Conservation (phyloP, 306 rosid species). For the Adenanthera pavonina region DNA sequence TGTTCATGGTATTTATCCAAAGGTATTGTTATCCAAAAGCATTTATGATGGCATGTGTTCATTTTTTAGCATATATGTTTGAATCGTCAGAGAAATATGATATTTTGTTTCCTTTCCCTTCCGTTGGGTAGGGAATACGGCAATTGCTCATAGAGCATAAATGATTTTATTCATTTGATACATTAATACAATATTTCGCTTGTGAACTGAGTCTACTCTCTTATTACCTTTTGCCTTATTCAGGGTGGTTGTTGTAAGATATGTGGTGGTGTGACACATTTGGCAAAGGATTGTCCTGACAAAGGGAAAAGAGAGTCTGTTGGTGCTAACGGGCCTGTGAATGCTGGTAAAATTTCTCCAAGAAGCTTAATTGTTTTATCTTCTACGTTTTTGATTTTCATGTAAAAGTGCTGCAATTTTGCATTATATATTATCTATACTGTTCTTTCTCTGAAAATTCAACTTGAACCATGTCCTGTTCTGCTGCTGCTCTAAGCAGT, state of each 20-base stretch:
- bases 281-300: conserved; percentile 91
- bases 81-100: background rate
- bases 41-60: background rate
- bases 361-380: background rate
- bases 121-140: background rate
- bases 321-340: conserved; percentile 33
- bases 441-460: conserved; percentile 9
- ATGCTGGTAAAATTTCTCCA: conserved; percentile 47
- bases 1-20: conserved; percentile 90
- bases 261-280: conserved; percentile 92
- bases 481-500: conserved; percentile 21
- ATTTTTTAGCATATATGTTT: background rate
- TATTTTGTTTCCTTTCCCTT: background rate
- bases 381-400: conserved; percentile 20
- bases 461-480: background rate
- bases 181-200: background rate
- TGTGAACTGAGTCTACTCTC: conserved; percentile 29
- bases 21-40: conserved; percentile 54
- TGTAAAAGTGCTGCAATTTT: conserved; percentile 27
- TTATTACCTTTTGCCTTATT: conserved; percentile 25
- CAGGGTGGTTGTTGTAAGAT: conserved; percentile 96
- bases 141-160: background rate
- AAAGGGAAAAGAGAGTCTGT: conserved; percentile 52
- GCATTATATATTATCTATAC: conserved; percentile 6
- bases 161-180: conserved; percentile 13